A percentile compares a stretch with the other conserved stretches of the same genome.
Evolutionary conservation across 345 rosid genomes (phyloP).

Genomic region (Toxicodendron radicans): DNA sequence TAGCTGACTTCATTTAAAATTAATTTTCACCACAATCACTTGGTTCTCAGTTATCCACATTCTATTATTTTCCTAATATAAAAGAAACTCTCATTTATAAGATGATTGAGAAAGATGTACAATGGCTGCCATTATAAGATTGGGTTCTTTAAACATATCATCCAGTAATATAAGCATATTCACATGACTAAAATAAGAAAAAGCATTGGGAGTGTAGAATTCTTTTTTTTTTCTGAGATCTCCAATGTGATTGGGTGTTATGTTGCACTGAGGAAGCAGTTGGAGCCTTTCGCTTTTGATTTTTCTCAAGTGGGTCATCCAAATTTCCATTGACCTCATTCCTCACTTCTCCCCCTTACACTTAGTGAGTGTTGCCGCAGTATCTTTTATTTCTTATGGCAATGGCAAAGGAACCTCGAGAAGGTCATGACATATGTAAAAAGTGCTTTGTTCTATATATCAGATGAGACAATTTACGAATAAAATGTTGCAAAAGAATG

Average conservation of each 20-base stretch:
- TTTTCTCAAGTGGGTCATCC: conserved; percentile 32
- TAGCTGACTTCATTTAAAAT: conserved; percentile 10
- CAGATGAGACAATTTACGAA: conserved; percentile 19
- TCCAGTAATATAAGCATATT: conserved; percentile 25
- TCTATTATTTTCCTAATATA: background rate
- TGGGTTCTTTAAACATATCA: conserved; percentile 16
- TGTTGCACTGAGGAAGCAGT: conserved; percentile 34
- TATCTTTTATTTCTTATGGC: conserved; percentile 23
- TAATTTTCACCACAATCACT: conserved; percentile 10
- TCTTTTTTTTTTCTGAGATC: conserved; percentile 15
- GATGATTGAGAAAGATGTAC: background rate
- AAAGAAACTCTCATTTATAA: conserved; percentile 12
- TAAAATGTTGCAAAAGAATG: background rate
- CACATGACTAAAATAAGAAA: conserved; percentile 26
- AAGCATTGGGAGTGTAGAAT: conserved; percentile 23
- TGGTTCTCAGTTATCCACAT: background rate
- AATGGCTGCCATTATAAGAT: conserved; percentile 22
- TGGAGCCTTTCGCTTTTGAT: conserved; percentile 22
- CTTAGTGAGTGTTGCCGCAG: conserved; percentile 14
- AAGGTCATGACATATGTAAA: conserved; percentile 19
- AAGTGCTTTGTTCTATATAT: conserved; percentile 30
- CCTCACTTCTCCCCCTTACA: conserved; percentile 31
- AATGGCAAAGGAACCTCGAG: conserved; percentile 28
- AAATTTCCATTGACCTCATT: conserved; percentile 39
- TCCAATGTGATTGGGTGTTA: conserved; percentile 28